Conservation (phyloP, 2,329 filamentous ascomycete genomes). For the Pestalotiopsis sp. region DNA sequence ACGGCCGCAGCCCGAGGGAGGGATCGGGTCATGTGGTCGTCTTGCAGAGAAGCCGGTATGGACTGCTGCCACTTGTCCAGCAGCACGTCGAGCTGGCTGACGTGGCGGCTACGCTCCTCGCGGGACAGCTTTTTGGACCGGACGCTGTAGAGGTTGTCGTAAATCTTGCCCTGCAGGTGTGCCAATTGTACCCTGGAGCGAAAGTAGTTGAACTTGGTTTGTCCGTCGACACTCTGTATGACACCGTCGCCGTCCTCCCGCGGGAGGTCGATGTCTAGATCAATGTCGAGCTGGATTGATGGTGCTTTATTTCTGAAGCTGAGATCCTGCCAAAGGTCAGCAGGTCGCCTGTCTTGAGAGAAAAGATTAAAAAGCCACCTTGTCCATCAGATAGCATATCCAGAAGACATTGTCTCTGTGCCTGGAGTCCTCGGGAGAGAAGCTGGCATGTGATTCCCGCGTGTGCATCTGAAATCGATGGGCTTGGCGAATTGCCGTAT, state of each 20-base stretch:
- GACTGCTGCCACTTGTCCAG: constrained; percentile 39
- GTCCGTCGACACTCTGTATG: constrained; percentile 37
- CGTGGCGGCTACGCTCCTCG: constrained; percentile 31
- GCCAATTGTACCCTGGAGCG: constrained; percentile 41
- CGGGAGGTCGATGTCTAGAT: constrained; percentile 43
- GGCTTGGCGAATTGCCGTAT: constrained; percentile 40
- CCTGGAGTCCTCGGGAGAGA: constrained; percentile 32
- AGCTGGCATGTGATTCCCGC: constrained; percentile 23
- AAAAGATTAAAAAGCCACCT: constrained; percentile 26
- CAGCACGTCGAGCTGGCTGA: constrained; percentile 28
- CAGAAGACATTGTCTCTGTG: constrained; percentile 42
- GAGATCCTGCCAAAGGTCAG: constrained; percentile 32
- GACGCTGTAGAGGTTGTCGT: constrained; percentile 40
- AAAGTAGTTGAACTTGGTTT: constrained; percentile 39
- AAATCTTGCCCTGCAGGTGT: constrained; percentile 42
- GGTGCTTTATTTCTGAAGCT: constrained; percentile 39
- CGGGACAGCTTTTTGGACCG: constrained; percentile 26
- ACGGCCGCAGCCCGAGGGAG: constrained; percentile 31
- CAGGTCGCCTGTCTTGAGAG: not conserved
- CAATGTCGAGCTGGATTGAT: constrained; percentile 40
- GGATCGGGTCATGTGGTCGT: constrained; percentile 28
- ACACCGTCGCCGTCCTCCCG: constrained; percentile 34
- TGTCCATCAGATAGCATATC: constrained; percentile 43
- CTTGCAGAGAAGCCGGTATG: constrained; percentile 35
- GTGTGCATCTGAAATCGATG: constrained; percentile 39